Base-by-base conservation (phyloP, 257 asterid genomes). In the Lantana camara region DNA sequence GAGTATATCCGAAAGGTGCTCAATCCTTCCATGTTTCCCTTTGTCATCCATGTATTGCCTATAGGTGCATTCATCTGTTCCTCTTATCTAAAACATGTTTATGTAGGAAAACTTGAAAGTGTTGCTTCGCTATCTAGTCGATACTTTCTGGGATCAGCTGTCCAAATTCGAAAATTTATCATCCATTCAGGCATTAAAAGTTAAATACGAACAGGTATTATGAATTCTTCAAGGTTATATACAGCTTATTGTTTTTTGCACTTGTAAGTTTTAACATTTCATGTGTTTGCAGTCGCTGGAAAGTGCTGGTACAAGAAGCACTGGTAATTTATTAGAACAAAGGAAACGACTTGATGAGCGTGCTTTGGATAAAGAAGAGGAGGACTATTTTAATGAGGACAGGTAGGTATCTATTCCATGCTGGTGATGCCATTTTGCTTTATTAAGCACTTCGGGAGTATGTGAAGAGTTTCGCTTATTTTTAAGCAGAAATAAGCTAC, bases 351-450 rank as follows among this genome's bases (percentile, higher is more conserved):
- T 80, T 50, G 96, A 90, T 22, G 98, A 86, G 64, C 97, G 98
- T 19, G 95, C 95, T 73, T 80, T 90, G 69, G 96, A 90, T 78
- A 94, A 88, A 76, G 99, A 94, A 58, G 99, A 94, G 85, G 99
- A 94, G 75, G 92, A 83, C 29, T 90, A 94, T 77, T 90, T 90
- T 72, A 94, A 94, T 50, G 98, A 86, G 72, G 99, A 85, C 71
- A 94, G 99, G 99, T 94, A 35, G n/a, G 79, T 66, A 4, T 48
- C 49, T 69, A 27, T 68, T 35, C 16, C 1, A 22, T 38, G n/a
- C 72, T 4, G 32, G 32, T 45, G 32, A 29, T 68, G 6, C 59
- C 21, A 47, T 55, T 50, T 14, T 10, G 24, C 47, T 14, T 40
- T 20, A 21, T 17, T 17, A 22, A 40, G n/a, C n/a, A n/a, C n/a